These are phyloP conservation scores for Arachis stenosperma DNA, from an alignment of 306 rosid species.

Conservation along the genomic window DNA sequence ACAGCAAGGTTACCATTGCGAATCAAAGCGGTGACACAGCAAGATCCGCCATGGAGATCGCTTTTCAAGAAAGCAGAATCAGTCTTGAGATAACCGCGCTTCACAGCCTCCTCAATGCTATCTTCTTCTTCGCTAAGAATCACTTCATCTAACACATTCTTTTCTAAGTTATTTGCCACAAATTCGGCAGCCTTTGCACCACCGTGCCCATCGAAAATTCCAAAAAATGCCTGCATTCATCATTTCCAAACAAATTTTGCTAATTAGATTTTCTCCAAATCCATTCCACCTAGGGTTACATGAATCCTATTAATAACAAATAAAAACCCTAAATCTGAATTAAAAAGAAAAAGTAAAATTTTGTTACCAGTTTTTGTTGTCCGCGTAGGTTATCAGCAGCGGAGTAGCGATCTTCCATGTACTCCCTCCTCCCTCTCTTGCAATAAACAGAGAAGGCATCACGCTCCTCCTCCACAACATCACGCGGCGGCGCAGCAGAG, in stretches of 20 bases:
- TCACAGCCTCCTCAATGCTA: conserved; percentile 70
- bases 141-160: conserved; percentile 70
- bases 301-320: background rate
- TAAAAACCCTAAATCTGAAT: too few relatives aligned
- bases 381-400: conserved; percentile 71
- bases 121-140: conserved; percentile 46
- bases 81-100: conserved; percentile 76
- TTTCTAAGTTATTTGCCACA: conserved; percentile 74
- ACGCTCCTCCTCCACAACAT: conserved; percentile 60
- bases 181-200: conserved; percentile 88
- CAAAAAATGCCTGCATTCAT: conserved; percentile 83
- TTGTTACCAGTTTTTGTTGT: conserved; percentile 67
- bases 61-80: conserved; percentile 80
- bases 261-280: conserved; percentile 35
- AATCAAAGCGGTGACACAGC: conserved; percentile 86
- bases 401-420: conserved; percentile 90
- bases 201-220: conserved; percentile 94
- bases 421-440: conserved; percentile 88
- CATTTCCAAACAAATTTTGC: background rate
- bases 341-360: too few relatives aligned
- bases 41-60: conserved; percentile 78
- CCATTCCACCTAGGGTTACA: background rate
- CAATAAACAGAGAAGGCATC: conserved; percentile 73
- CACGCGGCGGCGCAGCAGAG: conserved; percentile 44
- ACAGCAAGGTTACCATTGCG: conserved; percentile 71